These are phyloP conservation scores for Solanum ossicruentum DNA, from an alignment of 257 asterid genomes.

Conservation along the genomic window DNA sequence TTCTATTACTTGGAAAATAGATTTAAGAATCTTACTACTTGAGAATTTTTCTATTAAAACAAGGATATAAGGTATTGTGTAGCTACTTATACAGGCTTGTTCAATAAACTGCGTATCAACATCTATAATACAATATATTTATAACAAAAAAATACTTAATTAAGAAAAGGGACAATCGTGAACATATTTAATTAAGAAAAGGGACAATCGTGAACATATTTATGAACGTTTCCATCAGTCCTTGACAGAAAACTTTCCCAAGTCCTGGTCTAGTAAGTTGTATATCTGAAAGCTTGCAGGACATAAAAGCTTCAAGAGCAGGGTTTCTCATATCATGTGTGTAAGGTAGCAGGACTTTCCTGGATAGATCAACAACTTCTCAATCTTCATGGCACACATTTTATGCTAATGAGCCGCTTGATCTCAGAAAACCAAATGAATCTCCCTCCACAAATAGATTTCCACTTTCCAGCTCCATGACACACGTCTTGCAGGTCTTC, in stretches of 20 bases:
- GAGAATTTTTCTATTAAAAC: too few relatives aligned
- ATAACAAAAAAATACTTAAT: too few relatives aligned
- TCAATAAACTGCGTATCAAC: too few relatives aligned
- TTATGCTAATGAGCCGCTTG: conserved; percentile 16
- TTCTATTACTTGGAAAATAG: too few relatives aligned
- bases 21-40: too few relatives aligned
- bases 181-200: too few relatives aligned
- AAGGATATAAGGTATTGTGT: too few relatives aligned
- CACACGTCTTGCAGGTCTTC: conserved; percentile 6
- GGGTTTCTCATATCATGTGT: not conserved
- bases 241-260: not conserved
- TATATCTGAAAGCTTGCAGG: not conserved
- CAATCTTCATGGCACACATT: not conserved
- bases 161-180: too few relatives aligned
- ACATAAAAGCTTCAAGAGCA: not conserved
- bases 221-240: not conserved
- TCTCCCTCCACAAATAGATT: conserved; percentile 11
- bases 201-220: not conserved
- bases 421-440: conserved; percentile 10
- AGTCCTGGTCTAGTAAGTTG: not conserved
- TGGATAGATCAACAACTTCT: not conserved
- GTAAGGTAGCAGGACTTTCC: not conserved
- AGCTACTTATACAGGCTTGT: too few relatives aligned
- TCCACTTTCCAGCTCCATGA: conserved; percentile 5
- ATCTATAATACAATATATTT: too few relatives aligned